A percentile compares a stretch with the other conserved stretches of the same genome.
Conservation (phyloP, 768 basidiomycete species). For the Termitomyces sp. region DNA sequence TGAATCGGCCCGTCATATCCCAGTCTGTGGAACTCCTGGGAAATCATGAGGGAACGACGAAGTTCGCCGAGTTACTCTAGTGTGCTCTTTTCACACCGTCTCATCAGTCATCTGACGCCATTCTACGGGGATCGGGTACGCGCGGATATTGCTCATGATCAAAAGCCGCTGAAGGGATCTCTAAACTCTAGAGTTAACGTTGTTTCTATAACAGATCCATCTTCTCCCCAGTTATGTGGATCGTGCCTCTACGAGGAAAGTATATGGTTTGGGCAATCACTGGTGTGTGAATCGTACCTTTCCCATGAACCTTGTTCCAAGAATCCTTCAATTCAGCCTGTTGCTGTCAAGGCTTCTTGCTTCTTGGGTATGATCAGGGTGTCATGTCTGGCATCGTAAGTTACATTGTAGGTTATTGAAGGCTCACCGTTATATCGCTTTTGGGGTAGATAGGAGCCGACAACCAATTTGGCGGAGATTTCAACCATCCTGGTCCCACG, state of each 20-base stretch:
- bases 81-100: not conserved
- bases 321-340: slow-evolving; percentile 21
- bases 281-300: slow-evolving; percentile 17
- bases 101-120: not conserved
- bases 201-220: not conserved
- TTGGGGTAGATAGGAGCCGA: slow-evolving; percentile 30
- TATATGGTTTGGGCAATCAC: slow-evolving; percentile 35
- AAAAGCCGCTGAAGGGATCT: not conserved
- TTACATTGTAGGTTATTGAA: not conserved
- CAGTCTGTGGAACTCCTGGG: not conserved
- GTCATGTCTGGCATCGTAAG: slow-evolving; percentile 37
- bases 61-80: not conserved
- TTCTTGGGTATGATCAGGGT: slow-evolving; percentile 34
- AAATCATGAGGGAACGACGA: not conserved
- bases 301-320: not conserved
- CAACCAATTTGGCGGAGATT: slow-evolving; percentile 35
- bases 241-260: slow-evolving; percentile 29
- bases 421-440: not conserved
- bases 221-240: slow-evolving; percentile 24
- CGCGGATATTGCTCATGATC: not conserved
- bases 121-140: not conserved
- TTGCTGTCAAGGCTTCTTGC: slow-evolving; percentile 35
- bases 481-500: slow-evolving; percentile 30
- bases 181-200: not conserved
- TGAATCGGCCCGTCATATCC: not conserved